Evolutionary conservation across 208 protist species (phyloP), one percentile per base, ranked within the genome.

Genomic region (Zelonia costaricensis): DNA sequence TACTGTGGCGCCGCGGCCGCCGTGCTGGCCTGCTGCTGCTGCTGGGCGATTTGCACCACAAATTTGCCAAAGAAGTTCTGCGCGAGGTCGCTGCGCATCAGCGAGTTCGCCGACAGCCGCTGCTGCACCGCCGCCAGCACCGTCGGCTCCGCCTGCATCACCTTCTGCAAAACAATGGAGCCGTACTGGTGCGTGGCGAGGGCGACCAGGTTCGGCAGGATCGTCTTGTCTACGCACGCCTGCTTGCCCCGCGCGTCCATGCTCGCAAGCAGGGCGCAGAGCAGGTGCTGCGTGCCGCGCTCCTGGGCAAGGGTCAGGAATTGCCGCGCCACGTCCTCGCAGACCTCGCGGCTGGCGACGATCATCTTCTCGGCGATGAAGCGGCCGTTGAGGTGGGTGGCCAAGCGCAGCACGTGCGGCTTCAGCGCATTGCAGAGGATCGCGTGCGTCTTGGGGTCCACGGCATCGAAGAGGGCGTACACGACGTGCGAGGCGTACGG

Each of bases 61-160:
- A 91, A 95, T 64, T 92, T 92, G 36, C 88, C 85, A 65, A 82
- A 91, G 64, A 92, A 94, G 64, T 88, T 90, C 65, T 88, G 80
- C 53, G 82, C 72, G 38, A 92, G 59, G 43, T 90, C 84, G 49
- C 77, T 84, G 39, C 82, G 80, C 22, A 91, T 52, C 3, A 60
- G 62, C 1, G 54, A 57, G 43, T 88, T 74, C 40, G 73, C 40
- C 9, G 49, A 43, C 18, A 95, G 57, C 30, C 64, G 70, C 40
- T 81, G 52, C 22, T 63, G 56, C 13, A 92, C 83, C 13, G 76
- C 82, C 27, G 74, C 56, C 16, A 76, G 62, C 44, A 93, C 39
- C 15, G 47, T 36, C 13, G 75, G 51, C 65, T 92, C 77, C 3
- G 63, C 49, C 45, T 92, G 84, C 85, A 92, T 87, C 18, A 95